Evolutionary conservation across 2,329 filamentous ascomycete species (phyloP).

Genomic region (Fusarium sp.): DNA sequence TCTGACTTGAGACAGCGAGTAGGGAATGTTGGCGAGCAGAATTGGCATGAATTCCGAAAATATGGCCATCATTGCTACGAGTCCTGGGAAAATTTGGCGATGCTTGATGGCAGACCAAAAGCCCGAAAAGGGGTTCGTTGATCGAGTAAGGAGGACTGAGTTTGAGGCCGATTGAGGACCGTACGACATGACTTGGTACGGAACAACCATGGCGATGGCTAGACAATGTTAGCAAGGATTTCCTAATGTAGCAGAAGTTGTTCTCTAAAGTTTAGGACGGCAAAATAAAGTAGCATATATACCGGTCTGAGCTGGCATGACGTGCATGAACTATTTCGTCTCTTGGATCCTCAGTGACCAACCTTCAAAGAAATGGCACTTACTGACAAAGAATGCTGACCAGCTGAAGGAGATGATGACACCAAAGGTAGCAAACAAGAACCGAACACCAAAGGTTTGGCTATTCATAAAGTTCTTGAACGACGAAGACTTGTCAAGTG

Average conservation of each 20-base stretch:
- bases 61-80: slow-evolving; percentile 57
- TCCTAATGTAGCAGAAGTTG: not conserved
- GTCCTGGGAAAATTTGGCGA: slow-evolving; percentile 53
- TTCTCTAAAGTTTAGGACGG: not conserved
- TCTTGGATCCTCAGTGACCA: too few relatives aligned
- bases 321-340: not conserved
- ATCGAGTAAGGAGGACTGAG: slow-evolving; percentile 56
- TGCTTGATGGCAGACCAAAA: slow-evolving; percentile 49
- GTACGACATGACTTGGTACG: slow-evolving; percentile 56
- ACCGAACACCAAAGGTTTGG: slow-evolving; percentile 58
- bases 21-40: slow-evolving; percentile 62
- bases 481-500: slow-evolving; percentile 43
- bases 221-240: not conserved
- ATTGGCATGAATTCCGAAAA: slow-evolving; percentile 64
- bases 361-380: not conserved
- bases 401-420: slow-evolving; percentile 58
- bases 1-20: slow-evolving; percentile 56
- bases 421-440: slow-evolving; percentile 58
- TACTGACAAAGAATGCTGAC: slow-evolving; percentile 55
- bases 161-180: slow-evolving; percentile 51
- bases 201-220: slow-evolving; percentile 61
- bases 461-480: slow-evolving; percentile 56
- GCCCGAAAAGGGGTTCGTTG: slow-evolving; percentile 60
- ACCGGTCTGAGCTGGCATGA: not conserved
- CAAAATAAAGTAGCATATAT: not conserved